Percentiles rank a stretch among this genome's conserved stretches.
These are phyloP conservation scores for Polyporus arcularius DNA, from an alignment of 768 basidiomycete genomes.

Conservation along the genomic window DNA sequence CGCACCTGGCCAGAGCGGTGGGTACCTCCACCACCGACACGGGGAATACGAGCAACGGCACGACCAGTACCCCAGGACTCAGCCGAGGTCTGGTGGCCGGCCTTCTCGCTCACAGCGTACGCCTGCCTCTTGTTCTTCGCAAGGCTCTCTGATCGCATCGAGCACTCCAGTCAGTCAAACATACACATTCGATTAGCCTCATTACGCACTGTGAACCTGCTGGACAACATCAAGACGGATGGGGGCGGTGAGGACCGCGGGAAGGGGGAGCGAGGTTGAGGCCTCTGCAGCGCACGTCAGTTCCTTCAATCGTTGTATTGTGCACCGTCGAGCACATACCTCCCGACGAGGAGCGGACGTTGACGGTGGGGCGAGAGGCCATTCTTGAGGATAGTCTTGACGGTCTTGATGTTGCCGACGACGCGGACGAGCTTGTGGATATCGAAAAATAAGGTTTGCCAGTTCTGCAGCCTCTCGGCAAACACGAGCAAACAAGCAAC, in stretches of 20 bases:
- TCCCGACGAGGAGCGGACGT: constrained; percentile 75
- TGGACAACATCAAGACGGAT: constrained; percentile 98
- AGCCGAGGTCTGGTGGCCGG: constrained; percentile 97
- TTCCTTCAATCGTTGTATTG: background rate
- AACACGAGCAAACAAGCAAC: constrained; percentile 11
- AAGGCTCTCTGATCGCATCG: constrained; percentile 72
- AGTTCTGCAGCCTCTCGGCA: constrained; percentile 23
- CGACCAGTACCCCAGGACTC: constrained; percentile 99
- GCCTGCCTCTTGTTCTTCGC: constrained; percentile 98
- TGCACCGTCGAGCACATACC: constrained; percentile 43
- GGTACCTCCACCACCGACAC: constrained; percentile 98
- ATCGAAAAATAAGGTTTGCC: constrained; percentile 26
- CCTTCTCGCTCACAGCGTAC: constrained; percentile 95
- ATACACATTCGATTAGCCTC: background rate
- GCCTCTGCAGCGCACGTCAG: constrained; percentile 52
- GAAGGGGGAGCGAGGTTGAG: constrained; percentile 86
- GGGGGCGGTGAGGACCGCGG: constrained; percentile 96
- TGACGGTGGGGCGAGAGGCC: constrained; percentile 93
- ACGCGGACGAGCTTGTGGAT: constrained; percentile 22
- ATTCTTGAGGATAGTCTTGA: constrained; percentile 51
- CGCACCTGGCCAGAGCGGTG: constrained; percentile 95
- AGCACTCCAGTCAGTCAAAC: background rate
- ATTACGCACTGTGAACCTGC: constrained; percentile 93
- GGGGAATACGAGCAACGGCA: constrained; percentile 99
- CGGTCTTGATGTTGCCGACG: constrained; percentile 42